Evolutionary conservation across 306 rosid species (phyloP).

Genomic region (Cucumis cinereus): DNA sequence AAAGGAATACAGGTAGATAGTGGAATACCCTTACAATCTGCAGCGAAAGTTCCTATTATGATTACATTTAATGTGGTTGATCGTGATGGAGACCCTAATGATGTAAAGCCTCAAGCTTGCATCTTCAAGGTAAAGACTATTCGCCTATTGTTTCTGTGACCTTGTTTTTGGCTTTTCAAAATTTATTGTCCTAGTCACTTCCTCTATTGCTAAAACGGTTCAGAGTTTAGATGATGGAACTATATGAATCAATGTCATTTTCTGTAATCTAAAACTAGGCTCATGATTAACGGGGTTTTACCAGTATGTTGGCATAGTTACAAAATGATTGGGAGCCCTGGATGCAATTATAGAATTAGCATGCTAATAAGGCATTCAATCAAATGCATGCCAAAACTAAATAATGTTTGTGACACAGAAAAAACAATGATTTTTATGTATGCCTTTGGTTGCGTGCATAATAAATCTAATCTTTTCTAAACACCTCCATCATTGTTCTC

Average conservation of each 20-base stretch:
- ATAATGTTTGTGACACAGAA: not conserved
- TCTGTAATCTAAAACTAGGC: not conserved
- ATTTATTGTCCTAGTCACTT: not conserved
- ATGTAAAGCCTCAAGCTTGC: constrained; percentile 86
- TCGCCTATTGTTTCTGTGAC: not conserved
- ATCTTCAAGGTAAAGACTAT: constrained; percentile 69
- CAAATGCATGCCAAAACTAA: not conserved
- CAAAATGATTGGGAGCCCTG: not conserved
- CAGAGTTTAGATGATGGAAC: not conserved
- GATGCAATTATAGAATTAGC: not conserved
- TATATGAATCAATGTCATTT: not conserved
- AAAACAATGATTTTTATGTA: not conserved
- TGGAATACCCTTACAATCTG: constrained; percentile 94
- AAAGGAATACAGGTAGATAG: constrained; percentile 81
- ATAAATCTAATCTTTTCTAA: not conserved
- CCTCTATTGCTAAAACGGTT: not conserved
- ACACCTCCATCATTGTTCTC: not conserved
- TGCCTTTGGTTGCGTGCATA: not conserved
- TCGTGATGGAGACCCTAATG: constrained; percentile 59
- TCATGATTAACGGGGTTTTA: not conserved
- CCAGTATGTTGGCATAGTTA: not conserved
- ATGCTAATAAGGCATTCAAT: not conserved
- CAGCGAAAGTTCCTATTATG: constrained; percentile 98
- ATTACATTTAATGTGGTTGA: constrained; percentile 78
- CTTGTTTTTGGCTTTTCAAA: not conserved